Conservation (phyloP, 257 asterid genomes). For the Thymus mandschuricus region DNA sequence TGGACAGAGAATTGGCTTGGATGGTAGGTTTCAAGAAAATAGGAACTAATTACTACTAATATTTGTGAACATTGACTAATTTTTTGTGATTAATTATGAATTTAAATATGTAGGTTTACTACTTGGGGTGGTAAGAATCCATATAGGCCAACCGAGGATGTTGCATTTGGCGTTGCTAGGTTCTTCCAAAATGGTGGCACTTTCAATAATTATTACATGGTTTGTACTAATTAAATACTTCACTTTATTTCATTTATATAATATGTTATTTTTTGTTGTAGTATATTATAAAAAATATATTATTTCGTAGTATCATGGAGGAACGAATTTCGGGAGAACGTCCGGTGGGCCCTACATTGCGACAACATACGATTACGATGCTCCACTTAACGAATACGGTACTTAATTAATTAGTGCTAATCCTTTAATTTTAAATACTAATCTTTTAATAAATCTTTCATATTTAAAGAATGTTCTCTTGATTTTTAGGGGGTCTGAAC, state of each 20-base stretch:
- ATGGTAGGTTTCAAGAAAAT: slow-evolving; percentile 48
- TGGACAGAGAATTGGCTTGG: slow-evolving; percentile 98
- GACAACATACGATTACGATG: slow-evolving; percentile 76
- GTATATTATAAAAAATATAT: too few species aligned
- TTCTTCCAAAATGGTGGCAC: slow-evolving; percentile 77
- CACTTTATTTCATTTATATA: background rate
- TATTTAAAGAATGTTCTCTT: background rate
- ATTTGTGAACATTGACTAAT: too few species aligned
- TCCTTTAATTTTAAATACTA: too few species aligned
- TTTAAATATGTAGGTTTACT: slow-evolving; percentile 57
- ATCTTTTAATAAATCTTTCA: too few species aligned
- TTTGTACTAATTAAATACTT: background rate
- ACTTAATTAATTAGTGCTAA: background rate
- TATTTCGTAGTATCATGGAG: slow-evolving; percentile 70
- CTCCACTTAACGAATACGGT: slow-evolving; percentile 83
- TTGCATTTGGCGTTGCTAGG: slow-evolving; percentile 73
- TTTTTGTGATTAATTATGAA: too few species aligned
- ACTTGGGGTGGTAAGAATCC: slow-evolving; percentile 73
- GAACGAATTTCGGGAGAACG: slow-evolving; percentile 79
- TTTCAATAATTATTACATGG: slow-evolving; percentile 85
- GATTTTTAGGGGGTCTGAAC: slow-evolving; percentile 47
- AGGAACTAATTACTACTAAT: too few species aligned
- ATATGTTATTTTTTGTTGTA: background rate
- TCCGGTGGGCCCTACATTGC: slow-evolving; percentile 86
- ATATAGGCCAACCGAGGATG: slow-evolving; percentile 66